Evolutionary conservation across 2,329 filamentous ascomycete species (phyloP), one percentile per base, ranked within the genome.

Genomic region (Trichoderma guizhouense): DNA sequence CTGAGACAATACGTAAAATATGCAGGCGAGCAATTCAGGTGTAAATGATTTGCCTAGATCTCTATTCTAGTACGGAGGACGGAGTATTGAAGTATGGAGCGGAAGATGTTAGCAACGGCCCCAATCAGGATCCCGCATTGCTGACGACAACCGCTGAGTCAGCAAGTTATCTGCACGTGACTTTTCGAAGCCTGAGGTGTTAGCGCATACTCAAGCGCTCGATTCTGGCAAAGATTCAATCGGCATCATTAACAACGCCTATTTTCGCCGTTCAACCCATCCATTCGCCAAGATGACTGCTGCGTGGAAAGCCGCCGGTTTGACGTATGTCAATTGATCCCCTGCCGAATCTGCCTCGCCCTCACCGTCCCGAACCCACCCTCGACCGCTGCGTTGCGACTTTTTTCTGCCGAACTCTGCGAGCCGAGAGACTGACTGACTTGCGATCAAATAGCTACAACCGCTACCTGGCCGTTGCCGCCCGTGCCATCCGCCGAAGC

Each of bases 301-400:
- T 88, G 93, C 95, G 83, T 99, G 95, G 96, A 98, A 98, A 93
- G 90, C 95, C 82, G 93, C 96, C 84, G 96, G 96, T 86, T 88
- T 98, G 83, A 97, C 91, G 95, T 97, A 92, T 84, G 93, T 88
- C 77, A 78, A 82, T 80, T 79, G 76, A 78, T 51, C 66, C 73
- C 72, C 8, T 39, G 32, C 61, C 71, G 67, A 60, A 64, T 14
- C 24, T 3, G 26, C 14, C 30, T 55, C 68, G 47, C 15, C 39
- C 43, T 14, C 55, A 15, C 57, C 21, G 39, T 9, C 39, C 39
- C 67, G 57, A 53, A 26, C 28, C 1, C 28, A 32, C 60, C 7
- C 36, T 14, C 36, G 15, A 53, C 30, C 57, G 57, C 57, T 39
- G 39, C 57, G 11, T 24, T 69, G 67, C 67, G 67, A 69, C 67